Percentiles rank a stretch among this genome's conserved stretches.
These are phyloP conservation scores for Scutellaria barbata DNA, from an alignment of 257 asterid species.

Conservation along the genomic window DNA sequence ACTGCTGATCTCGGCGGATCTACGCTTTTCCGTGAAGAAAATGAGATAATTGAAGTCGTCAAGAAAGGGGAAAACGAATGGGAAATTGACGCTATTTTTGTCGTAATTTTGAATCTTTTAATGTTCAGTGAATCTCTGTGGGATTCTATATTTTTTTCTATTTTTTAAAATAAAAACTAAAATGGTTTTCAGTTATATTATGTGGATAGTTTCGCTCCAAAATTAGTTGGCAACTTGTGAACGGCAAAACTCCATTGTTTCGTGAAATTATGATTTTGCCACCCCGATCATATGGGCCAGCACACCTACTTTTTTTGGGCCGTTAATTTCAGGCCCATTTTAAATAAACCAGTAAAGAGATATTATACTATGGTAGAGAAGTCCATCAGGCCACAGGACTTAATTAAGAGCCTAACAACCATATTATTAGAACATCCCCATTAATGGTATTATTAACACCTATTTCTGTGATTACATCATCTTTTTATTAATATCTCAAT, in stretches of 20 bases:
- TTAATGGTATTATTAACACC: too few relatives aligned
- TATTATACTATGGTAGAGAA: too few relatives aligned
- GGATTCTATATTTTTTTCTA: conserved; percentile 15
- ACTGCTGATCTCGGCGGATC: conserved; percentile 23
- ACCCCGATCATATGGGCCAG: not conserved
- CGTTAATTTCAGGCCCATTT: not conserved
- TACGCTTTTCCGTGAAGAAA: not conserved
- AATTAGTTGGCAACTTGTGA: conserved; percentile 28
- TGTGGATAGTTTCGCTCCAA: conserved; percentile 76
- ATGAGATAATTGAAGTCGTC: conserved; percentile 43
- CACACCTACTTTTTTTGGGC: not conserved
- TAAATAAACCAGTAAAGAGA: not conserved
- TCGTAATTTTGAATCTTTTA: conserved; percentile 16
- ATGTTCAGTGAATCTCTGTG: conserved; percentile 41
- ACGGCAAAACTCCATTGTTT: not conserved
- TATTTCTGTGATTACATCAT: too few relatives aligned
- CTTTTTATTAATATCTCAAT: too few relatives aligned
- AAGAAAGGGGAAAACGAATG: conserved; percentile 40
- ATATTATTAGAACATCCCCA: too few relatives aligned
- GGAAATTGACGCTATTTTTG: conserved; percentile 24
- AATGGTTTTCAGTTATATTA: conserved; percentile 1
- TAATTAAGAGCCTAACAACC: too few relatives aligned
- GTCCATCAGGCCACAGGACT: too few relatives aligned
- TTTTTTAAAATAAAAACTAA: not conserved
- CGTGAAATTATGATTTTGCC: conserved; percentile 30